A percentile compares a stretch with the other conserved stretches of the same genome.
These are phyloP conservation scores for Trematosphaeria pertusa DNA, from an alignment of 2,329 filamentous ascomycete species.

Conservation along the genomic window DNA sequence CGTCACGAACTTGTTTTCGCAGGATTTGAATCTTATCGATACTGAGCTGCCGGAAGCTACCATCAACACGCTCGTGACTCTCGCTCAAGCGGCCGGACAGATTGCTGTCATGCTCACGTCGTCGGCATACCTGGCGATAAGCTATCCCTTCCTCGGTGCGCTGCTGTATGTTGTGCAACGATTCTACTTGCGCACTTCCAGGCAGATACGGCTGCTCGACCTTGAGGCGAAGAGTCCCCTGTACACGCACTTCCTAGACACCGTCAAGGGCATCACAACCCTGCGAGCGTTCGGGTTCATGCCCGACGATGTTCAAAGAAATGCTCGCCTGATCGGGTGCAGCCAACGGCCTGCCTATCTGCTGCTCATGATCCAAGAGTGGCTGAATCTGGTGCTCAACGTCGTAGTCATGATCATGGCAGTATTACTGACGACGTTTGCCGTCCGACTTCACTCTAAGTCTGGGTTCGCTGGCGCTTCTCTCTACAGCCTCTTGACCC, in stretches of 20 bases:
- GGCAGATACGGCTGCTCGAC: conserved; percentile 58
- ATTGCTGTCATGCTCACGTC: conserved; percentile 22
- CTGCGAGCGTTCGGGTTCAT: conserved; percentile 54
- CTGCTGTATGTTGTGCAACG: conserved; percentile 48
- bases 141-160: conserved; percentile 41
- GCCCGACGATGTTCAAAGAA: conserved; percentile 18
- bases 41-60: conserved; percentile 39
- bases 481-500: conserved; percentile 19
- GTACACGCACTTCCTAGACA: conserved; percentile 59
- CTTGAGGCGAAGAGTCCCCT: conserved; percentile 57
- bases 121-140: conserved; percentile 37
- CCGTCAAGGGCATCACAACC: conserved; percentile 53
- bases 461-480: conserved; percentile 30
- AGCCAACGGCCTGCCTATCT: conserved; percentile 52
- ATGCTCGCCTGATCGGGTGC: conserved; percentile 37
- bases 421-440: conserved; percentile 39
- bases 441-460: conserved; percentile 13
- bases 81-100: conserved; percentile 11
- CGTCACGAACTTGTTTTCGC: conserved; percentile 30
- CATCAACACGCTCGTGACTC: conserved; percentile 5
- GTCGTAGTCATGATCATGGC: conserved; percentile 43
- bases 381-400: conserved; percentile 46
- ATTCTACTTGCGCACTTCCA: conserved; percentile 53
- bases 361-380: conserved; percentile 49
- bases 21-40: conserved; percentile 52